A percentile compares a stretch with the other conserved stretches of the same genome.
phyloP scores from a whole-genome alignment of 176 grass and related monocot genomes.

The Triticum urartu region DNA sequence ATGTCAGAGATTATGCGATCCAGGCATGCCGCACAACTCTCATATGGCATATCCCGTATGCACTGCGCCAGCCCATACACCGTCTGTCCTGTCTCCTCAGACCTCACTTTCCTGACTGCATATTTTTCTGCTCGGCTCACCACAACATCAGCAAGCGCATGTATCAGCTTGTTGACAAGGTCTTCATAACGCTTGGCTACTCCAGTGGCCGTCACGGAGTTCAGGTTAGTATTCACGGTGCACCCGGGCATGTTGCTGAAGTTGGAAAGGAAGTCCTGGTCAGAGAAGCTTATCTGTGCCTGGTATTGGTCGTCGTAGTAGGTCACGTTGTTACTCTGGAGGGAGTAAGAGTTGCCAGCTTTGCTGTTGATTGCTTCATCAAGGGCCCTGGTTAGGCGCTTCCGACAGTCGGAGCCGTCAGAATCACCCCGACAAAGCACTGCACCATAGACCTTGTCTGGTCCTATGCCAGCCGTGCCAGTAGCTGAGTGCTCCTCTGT shows the following conservation, averaged over 20 bases:
- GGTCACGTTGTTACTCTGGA: conserved; percentile 16
- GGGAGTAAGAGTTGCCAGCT: not conserved
- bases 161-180: conserved; percentile 19
- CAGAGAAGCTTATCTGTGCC: conserved; percentile 32
- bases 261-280: conserved; percentile 41
- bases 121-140: conserved; percentile 27
- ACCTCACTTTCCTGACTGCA: conserved; percentile 22
- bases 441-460: conserved; percentile 34
- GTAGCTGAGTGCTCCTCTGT: conserved; percentile 25
- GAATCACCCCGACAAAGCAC: conserved; percentile 41
- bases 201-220: not conserved
- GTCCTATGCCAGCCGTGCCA: conserved; percentile 6
- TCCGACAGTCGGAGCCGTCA: not conserved
- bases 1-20: not conserved
- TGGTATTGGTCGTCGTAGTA: conserved; percentile 36
- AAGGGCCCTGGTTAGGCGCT: not conserved
- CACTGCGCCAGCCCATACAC: conserved; percentile 48
- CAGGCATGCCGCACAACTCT: conserved; percentile 16
- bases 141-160: conserved; percentile 5
- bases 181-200: conserved; percentile 7
- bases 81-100: conserved; percentile 11
- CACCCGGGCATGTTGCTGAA: conserved; percentile 1
- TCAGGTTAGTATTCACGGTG: not conserved
- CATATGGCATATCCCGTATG: conserved; percentile 25
- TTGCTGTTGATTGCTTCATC: conserved; percentile 15